Conservation (phyloP, 2,329 filamentous ascomycete species). For the Annulohypoxylon truncatum region DNA sequence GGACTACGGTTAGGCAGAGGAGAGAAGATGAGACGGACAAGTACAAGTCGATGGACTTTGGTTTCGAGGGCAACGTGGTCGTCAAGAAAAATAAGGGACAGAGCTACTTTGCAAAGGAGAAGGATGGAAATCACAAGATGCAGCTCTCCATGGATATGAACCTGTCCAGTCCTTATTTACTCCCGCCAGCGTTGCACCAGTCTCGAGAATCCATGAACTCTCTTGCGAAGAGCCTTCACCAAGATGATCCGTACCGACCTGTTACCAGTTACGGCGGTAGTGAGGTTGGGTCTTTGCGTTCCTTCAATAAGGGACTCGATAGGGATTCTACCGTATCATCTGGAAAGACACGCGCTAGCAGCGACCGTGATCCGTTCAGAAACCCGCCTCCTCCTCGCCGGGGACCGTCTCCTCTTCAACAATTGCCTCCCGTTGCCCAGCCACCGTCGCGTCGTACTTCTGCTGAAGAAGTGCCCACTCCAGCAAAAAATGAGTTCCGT, state of each 20-base stretch:
- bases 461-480: constrained; percentile 27
- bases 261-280: constrained; percentile 67
- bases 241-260: constrained; percentile 86
- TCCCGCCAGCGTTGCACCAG: constrained; percentile 82
- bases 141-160: constrained; percentile 80
- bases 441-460: constrained; percentile 30
- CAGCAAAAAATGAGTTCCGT: constrained; percentile 50
- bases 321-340: constrained; percentile 61
- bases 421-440: constrained; percentile 44
- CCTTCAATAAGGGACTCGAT: constrained; percentile 55
- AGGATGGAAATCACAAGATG: constrained; percentile 58
- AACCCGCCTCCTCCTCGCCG: constrained; percentile 50
- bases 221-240: constrained; percentile 78
- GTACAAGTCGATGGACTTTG: constrained; percentile 93
- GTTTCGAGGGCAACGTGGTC: constrained; percentile 67
- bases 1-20: constrained; percentile 76
- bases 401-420: constrained; percentile 54
- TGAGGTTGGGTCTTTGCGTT: constrained; percentile 68
- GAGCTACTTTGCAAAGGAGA: constrained; percentile 67
- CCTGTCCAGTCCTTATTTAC: constrained; percentile 86
- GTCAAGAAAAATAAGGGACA: constrained; percentile 58
- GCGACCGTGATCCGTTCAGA: constrained; percentile 44
- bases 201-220: constrained; percentile 90
- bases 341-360: constrained; percentile 52
- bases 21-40: constrained; percentile 87